phyloP scores from a whole-genome alignment of 495 filamentous ascomycete species.

The Neurospora sp. region DNA sequence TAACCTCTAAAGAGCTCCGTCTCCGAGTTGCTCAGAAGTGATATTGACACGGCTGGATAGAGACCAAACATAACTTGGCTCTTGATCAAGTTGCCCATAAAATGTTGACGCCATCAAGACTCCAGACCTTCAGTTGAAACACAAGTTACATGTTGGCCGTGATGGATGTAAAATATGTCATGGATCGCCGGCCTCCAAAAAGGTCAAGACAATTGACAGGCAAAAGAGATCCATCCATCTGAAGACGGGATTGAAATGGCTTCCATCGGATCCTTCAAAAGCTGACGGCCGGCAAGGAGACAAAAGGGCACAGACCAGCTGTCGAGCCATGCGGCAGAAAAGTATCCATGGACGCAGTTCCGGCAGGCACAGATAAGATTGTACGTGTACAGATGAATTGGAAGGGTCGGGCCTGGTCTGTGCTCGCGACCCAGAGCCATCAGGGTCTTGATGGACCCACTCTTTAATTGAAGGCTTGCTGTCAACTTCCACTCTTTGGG shows the following conservation, averaged over 20 bases:
- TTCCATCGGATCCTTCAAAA: background rate
- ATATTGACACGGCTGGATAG: background rate
- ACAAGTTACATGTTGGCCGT: background rate
- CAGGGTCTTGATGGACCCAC: background rate
- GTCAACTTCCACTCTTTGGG: background rate
- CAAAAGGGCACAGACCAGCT: background rate
- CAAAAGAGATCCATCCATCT: background rate
- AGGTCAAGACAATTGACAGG: background rate
- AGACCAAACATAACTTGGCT: background rate
- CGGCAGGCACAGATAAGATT: no score
- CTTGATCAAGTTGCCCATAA: no score
- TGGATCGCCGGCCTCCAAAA: background rate
- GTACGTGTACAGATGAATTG: background rate
- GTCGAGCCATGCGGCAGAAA: no score
- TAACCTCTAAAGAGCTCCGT: background rate
- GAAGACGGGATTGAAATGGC: background rate
- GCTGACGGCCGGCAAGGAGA: background rate
- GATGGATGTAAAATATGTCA: background rate
- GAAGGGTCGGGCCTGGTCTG: background rate
- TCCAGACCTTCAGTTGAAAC: background rate
- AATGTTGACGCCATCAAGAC: background rate
- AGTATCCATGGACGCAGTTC: no score
- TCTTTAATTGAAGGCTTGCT: constrained; percentile 2
- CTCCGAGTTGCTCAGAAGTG: background rate
- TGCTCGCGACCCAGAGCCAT: background rate